A percentile compares a stretch with the other conserved stretches of the same genome.
phyloP scores from a whole-genome alignment of 148 eudicot species.

The Persicaria tinctoria region DNA sequence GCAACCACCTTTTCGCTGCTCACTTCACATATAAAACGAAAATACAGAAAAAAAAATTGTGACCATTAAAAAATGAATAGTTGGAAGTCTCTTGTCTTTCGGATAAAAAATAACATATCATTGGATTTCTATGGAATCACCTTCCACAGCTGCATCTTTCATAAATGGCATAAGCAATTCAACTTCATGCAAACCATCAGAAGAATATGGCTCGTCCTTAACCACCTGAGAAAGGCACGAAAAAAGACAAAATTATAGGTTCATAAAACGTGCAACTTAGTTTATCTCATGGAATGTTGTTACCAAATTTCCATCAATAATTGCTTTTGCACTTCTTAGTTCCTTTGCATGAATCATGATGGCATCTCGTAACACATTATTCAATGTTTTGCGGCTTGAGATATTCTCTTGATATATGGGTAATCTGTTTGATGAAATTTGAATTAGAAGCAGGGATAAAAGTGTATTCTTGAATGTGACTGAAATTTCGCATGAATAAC shows the following conservation, averaged over 20 bases:
- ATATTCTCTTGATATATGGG: constrained; percentile 48
- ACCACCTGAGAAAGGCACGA: constrained; percentile 32
- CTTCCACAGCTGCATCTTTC: constrained; percentile 61
- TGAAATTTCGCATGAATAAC: not conserved
- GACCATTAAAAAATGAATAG: not conserved
- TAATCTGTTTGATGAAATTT: constrained; percentile 35
- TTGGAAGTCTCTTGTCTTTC: not conserved
- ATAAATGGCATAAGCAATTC: constrained; percentile 77
- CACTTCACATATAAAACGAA: constrained; percentile 41
- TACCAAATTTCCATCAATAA: constrained; percentile 82
- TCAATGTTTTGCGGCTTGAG: constrained; percentile 32
- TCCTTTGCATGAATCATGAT: constrained; percentile 61
- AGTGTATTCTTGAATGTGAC: not conserved
- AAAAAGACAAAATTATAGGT: not conserved
- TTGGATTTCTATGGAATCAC: constrained; percentile 28
- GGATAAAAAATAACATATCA: not conserved
- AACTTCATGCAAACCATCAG: constrained; percentile 65
- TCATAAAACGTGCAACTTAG: not conserved
- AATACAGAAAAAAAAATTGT: not conserved
- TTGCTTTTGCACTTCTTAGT: constrained; percentile 58
- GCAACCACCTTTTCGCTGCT: constrained; percentile 68
- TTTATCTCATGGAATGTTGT: constrained; percentile 6
- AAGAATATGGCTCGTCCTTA: constrained; percentile 45
- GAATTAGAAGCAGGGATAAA: not conserved
- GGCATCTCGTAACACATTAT: constrained; percentile 49